Evolutionary conservation across 495 filamentous ascomycete genomes (phyloP).

Genomic region (Darksidea phi): DNA sequence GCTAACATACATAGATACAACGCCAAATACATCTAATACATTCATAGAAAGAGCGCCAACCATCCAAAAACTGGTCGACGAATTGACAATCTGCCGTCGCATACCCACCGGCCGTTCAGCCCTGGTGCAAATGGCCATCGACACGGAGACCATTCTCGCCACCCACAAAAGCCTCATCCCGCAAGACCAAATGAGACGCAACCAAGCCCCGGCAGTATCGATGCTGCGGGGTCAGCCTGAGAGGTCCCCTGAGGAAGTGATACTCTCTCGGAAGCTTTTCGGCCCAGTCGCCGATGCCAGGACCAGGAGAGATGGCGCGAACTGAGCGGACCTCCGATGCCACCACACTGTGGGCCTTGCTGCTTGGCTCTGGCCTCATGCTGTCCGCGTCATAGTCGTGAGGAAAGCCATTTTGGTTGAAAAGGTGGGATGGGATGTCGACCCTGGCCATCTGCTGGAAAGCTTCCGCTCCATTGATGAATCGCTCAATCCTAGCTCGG

Average conservation of each 20-base stretch:
- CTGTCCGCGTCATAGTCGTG: constrained; percentile 1
- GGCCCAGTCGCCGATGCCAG: constrained; percentile 21
- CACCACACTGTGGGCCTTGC: constrained; percentile 13
- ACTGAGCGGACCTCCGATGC: constrained; percentile 5
- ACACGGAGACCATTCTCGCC: too few species aligned
- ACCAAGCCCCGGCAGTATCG: constrained; percentile 29
- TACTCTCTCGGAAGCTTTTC: constrained; percentile 9
- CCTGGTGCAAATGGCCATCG: not conserved
- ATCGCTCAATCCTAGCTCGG: constrained; percentile 10
- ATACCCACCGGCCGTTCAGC: too few species aligned
- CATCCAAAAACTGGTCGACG: too few species aligned
- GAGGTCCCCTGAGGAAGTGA: constrained; percentile 21
- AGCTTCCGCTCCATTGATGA: constrained; percentile 2
- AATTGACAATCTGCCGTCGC: too few species aligned
- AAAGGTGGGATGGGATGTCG: not conserved
- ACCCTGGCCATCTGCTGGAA: constrained; percentile 5
- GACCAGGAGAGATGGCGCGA: constrained; percentile 26
- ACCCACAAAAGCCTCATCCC: too few species aligned
- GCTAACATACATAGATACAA: too few species aligned
- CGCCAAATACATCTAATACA: too few species aligned
- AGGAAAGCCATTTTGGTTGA: not conserved
- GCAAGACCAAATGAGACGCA: constrained; percentile 26
- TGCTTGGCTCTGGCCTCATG: constrained; percentile 19
- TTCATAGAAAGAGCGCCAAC: too few species aligned
- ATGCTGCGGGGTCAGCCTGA: constrained; percentile 27